Evolutionary conservation across 148 eudicot species (phyloP), one percentile per base, ranked within the genome.

Genomic region (Polygonum maritimum): DNA sequence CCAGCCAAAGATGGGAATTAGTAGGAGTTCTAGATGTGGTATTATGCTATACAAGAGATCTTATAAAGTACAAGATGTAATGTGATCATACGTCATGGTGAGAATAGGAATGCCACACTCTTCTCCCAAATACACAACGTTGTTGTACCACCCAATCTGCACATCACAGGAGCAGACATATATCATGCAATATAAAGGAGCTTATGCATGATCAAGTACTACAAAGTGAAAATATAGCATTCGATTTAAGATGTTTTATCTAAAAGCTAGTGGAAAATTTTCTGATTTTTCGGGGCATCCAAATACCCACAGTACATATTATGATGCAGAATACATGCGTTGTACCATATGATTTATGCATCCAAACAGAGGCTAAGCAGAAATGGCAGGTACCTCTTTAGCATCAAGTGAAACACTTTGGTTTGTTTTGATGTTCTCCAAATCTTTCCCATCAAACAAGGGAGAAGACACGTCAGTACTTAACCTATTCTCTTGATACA

Each of bases 141-240:
- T 89, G 62, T 83, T 88, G 80, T 96, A 96, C 99, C 98, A 96
- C n/a, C 93, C 91, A 4, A 67, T 74, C 99, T 95, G 92, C 86
- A 83, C 49, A 31, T 63, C 78, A 69, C 41, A 80, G n/a, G 48
- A 49, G 48, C 10, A 70, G 73, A 31, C 73, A 16, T 2, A 7
- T 21, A 55, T 26, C 19, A 72, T 16, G 49, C 7, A 7, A 6
- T 44, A 10, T 44, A 10, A 44, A 26, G 31, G 31, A 26, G 31
- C 31, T 26, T 26, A 26, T 26, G 31, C 31, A 26, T 26, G 0
- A 26, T 26, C 31, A 26, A 26, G 31, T 26, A 26, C 1, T 26
- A 26, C 0, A 26, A 26, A 26, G 0, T 26, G 31, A 26, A 26
- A 26, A 26, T 1, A 26, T 26, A 26, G 31, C 31, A 26, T 26